A percentile compares a stretch with the other conserved stretches of the same genome.
Conservation (phyloP, 2,329 filamentous ascomycete species). For the Periconia macrospinosa region DNA sequence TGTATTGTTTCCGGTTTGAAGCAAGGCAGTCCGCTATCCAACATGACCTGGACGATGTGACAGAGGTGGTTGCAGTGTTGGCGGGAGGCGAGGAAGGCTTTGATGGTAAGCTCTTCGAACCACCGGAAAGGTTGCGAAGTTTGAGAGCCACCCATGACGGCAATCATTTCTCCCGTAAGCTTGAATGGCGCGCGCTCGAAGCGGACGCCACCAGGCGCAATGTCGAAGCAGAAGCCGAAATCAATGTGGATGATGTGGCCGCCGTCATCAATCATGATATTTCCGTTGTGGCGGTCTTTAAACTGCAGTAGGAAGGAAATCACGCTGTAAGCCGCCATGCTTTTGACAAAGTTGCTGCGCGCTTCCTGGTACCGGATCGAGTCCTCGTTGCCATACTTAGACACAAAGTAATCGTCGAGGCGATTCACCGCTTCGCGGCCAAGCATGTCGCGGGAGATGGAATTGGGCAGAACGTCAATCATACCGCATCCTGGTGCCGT, state of each 20-base stretch:
- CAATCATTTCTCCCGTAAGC: constrained; percentile 94
- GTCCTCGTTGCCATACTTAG: constrained; percentile 96
- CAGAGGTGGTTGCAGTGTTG: constrained; percentile 86
- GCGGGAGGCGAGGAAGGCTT: constrained; percentile 86
- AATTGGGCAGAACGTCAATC: constrained; percentile 96
- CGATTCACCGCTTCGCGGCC: constrained; percentile 97
- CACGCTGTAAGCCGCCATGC: constrained; percentile 97
- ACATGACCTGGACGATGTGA: constrained; percentile 91
- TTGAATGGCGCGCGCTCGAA: constrained; percentile 99
- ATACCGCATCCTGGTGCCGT: constrained; percentile 97
- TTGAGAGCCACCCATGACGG: constrained; percentile 89
- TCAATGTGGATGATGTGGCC: constrained; percentile 98
- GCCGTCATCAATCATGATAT: constrained; percentile 98
- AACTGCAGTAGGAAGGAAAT: constrained; percentile 97
- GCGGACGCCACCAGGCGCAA: constrained; percentile 92
- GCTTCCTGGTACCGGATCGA: constrained; percentile 93
- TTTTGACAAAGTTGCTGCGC: constrained; percentile 96
- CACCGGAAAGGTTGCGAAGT: constrained; percentile 87
- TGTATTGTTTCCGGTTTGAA: constrained; percentile 96
- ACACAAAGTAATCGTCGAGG: constrained; percentile 96
- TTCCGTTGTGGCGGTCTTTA: constrained; percentile 98
- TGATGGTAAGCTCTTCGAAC: constrained; percentile 96
- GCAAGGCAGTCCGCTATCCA: constrained; percentile 92
- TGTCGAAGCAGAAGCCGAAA: constrained; percentile 99
- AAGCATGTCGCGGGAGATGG: constrained; percentile 97